phyloP scores from a whole-genome alignment of 176 grass and related monocot genomes.

The Musa itinerans region DNA sequence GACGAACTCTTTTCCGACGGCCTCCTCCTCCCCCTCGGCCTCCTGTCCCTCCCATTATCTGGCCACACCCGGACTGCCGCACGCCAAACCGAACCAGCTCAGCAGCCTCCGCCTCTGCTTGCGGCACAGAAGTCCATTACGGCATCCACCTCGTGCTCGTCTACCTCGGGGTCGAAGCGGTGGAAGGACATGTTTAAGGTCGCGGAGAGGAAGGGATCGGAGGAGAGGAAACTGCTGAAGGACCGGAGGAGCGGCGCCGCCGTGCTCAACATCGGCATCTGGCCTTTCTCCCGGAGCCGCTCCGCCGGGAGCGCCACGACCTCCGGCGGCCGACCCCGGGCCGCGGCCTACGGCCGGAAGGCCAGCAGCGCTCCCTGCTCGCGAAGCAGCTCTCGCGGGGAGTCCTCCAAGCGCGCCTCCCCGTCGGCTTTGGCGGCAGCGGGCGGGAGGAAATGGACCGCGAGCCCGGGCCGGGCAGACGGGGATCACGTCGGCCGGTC shows the following conservation, averaged over 20 bases:
- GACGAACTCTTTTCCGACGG: slow-evolving; percentile 14
- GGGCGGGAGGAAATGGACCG: not conserved
- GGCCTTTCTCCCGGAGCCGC: slow-evolving; percentile 9
- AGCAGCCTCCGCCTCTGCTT: not conserved
- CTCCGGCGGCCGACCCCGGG: not conserved
- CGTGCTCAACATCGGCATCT: not conserved
- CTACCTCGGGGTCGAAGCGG: not conserved
- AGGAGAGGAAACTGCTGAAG: not conserved
- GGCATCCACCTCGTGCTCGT: not conserved
- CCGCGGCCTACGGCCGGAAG: not conserved
- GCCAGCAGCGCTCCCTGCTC: slow-evolving; percentile 14
- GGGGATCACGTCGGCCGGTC: slow-evolving; percentile 3
- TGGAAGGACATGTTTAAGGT: slow-evolving; percentile 9
- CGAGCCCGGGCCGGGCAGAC: not conserved
- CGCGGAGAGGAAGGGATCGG: not conserved
- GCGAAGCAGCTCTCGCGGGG: slow-evolving; percentile 12
- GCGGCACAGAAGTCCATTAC: not conserved
- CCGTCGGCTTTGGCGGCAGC: not conserved
- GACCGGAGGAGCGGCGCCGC: not conserved
- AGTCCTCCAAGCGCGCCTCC: not conserved
- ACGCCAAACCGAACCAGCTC: not conserved
- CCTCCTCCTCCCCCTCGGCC: slow-evolving; percentile 5
- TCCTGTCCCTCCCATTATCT: not conserved
- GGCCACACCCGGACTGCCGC: not conserved
- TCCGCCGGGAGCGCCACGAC: not conserved